A percentile compares a stretch with the other conserved stretches of the same genome.
These are phyloP conservation scores for Penicillium sp. DNA, from an alignment of 2,329 filamentous ascomycete species.

Conservation along the genomic window DNA sequence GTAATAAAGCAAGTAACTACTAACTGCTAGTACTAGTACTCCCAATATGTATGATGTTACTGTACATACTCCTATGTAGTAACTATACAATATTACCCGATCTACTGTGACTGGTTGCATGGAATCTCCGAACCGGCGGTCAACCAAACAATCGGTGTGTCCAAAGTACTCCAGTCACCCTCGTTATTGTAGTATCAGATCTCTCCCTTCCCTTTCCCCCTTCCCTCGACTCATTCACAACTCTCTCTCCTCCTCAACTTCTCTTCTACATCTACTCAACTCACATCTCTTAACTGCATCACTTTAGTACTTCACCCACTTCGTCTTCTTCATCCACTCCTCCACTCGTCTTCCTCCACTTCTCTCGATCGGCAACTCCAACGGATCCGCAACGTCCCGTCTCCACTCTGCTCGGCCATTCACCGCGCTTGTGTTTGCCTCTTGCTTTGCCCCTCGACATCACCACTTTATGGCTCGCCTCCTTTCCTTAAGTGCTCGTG, in stretches of 20 bases:
- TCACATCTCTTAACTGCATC: too few relatives aligned
- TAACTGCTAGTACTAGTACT: too few relatives aligned
- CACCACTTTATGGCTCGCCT: conserved; percentile 11
- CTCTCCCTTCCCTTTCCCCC: not conserved
- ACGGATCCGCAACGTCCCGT: conserved; percentile 16
- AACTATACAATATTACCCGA: too few relatives aligned
- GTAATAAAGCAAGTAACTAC: too few relatives aligned
- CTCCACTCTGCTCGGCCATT: conserved; percentile 25
- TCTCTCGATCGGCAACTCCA: conserved; percentile 10
- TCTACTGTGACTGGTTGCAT: not conserved
- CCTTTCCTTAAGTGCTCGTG: conserved; percentile 8
- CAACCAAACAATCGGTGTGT: not conserved
- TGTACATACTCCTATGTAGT: too few relatives aligned
- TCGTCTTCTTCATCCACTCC: not conserved
- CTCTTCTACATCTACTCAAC: too few relatives aligned
- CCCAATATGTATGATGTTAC: too few relatives aligned
- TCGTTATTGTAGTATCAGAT: too few relatives aligned
- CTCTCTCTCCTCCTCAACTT: too few relatives aligned
- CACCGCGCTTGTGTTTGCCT: conserved; percentile 21
- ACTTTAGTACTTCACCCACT: not conserved
- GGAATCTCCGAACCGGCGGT: not conserved
- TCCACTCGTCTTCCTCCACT: not conserved
- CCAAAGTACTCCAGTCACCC: conserved; percentile 2
- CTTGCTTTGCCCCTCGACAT: conserved; percentile 25
- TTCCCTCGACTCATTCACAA: too few relatives aligned